A percentile compares a stretch with the other conserved stretches of the same genome.
phyloP scores from a whole-genome alignment of 1,284 basidiomycete genomes.

The Boletus smithii region DNA sequence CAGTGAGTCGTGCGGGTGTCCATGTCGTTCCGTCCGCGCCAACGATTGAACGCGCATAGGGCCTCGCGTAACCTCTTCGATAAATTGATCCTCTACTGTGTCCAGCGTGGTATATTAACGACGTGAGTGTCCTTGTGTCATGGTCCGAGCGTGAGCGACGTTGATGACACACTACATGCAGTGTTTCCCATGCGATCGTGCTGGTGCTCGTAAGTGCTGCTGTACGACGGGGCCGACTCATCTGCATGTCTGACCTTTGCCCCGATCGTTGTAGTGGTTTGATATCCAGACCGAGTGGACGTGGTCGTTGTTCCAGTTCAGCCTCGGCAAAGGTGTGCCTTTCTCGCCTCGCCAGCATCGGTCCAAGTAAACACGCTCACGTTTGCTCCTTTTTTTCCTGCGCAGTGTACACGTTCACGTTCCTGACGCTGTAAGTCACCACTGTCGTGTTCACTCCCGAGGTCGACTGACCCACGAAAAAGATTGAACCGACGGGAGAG shows the following conservation, averaged over 20 bases:
- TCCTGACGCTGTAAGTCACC: constrained; percentile 15
- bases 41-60: neutral
- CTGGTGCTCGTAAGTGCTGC: constrained; percentile 7
- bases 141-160: neutral
- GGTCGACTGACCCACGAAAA: no score
- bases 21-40: neutral
- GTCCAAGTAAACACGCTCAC: neutral
- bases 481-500: constrained; percentile 16
- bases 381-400: neutral
- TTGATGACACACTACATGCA: neutral
- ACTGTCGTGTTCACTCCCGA: no score
- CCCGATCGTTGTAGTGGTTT: constrained; percentile 9
- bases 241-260: neutral
- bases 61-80: constrained; percentile 11
- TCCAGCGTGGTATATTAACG: constrained; percentile 17
- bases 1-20: constrained; percentile 7
- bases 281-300: neutral
- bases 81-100: constrained; percentile 12
- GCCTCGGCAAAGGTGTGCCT: constrained; percentile 16
- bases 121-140: constrained; percentile 12
- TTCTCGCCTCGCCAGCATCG: neutral
- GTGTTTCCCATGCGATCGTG: constrained; percentile 11
- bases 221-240: neutral
- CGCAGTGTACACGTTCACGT: constrained; percentile 18
- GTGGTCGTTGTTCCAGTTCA: constrained; percentile 18